Evolutionary conservation across 768 basidiomycete species (phyloP), one percentile per base, ranked within the genome.

Genomic region (Suillus bovinus): DNA sequence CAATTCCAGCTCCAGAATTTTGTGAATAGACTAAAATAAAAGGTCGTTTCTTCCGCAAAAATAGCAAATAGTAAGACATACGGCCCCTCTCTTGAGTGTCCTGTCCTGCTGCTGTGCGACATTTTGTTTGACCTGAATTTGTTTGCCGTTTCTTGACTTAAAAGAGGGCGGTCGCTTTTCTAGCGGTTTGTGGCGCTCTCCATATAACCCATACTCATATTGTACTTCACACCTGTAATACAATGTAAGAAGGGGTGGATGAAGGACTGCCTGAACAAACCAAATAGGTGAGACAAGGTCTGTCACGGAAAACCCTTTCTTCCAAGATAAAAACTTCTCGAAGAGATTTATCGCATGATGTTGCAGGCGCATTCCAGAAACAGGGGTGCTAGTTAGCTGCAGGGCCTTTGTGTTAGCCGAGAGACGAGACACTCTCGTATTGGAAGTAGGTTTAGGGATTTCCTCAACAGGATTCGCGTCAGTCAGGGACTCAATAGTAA

Each of bases 221-320:
- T 91, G 89, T 7, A 91, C 81, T 69, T 91, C 91, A 68, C 91
- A 93, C 91, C 91, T 91, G 68, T 39, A 60, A 16, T 22, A 5
- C 41, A 24, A 34, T 53, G 33, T 60, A 58, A 69, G 64, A n/a
- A 52, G 22, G 7, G 5, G 13, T 10, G 20, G 27, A 8, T 39
- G 31, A 34, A 11, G 3, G 11, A 33, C 1, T 39, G 27, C 1
- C 20, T 16, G 62, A 49, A 57, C n/a, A 47, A 41, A 88, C 89
- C 89, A 91, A 4, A 84, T 72, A 10, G 85, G 86, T 14, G 81
- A 75, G 31, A 83, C 80, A 16, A 91, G 72, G 70, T 90, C 89
- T 0, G 88, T 83, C 24, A 90, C 89, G 2, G 84, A 84, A 14
- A 91, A 68, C 13, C 76, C 39, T 1, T 71, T 72, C 9, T 77